Evolutionary conservation across 331 rosid species (phyloP).

Genomic region (Erythrophleum ivorense): DNA sequence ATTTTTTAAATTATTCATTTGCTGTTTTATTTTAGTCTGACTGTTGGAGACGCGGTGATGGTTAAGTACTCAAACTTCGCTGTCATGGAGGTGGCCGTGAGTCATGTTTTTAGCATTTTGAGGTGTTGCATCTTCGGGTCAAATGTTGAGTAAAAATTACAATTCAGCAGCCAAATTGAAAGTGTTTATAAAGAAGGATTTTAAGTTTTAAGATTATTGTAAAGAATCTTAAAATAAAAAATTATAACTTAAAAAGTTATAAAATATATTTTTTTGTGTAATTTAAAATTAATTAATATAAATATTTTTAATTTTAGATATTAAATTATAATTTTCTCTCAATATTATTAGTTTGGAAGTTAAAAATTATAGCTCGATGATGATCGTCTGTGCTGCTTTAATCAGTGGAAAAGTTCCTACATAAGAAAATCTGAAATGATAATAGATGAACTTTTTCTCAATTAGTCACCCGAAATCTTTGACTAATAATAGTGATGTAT

Average conservation of each 20-base stretch:
- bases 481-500: not conserved
- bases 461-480: not conserved
- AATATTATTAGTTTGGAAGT: not conserved
- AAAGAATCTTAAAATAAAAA: too few species aligned
- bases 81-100: not conserved
- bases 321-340: not conserved
- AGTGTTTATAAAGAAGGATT: too few species aligned
- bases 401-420: not conserved
- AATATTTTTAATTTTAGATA: too few species aligned
- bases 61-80: not conserved
- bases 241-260: too few species aligned
- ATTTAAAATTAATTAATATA: too few species aligned
- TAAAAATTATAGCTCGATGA: not conserved
- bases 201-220: too few species aligned
- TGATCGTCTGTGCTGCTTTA: constrained; percentile 3
- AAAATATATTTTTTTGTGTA: too few species aligned
- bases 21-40: not conserved
- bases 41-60: not conserved
- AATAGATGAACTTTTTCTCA: not conserved
- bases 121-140: not conserved
- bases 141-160: too few species aligned
- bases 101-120: not conserved
- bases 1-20: too few species aligned
- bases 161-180: too few species aligned
- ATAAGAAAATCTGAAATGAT: not conserved